Base-by-base conservation (phyloP, 2,329 filamentous ascomycete species). In the Colletotrichum sp. region DNA sequence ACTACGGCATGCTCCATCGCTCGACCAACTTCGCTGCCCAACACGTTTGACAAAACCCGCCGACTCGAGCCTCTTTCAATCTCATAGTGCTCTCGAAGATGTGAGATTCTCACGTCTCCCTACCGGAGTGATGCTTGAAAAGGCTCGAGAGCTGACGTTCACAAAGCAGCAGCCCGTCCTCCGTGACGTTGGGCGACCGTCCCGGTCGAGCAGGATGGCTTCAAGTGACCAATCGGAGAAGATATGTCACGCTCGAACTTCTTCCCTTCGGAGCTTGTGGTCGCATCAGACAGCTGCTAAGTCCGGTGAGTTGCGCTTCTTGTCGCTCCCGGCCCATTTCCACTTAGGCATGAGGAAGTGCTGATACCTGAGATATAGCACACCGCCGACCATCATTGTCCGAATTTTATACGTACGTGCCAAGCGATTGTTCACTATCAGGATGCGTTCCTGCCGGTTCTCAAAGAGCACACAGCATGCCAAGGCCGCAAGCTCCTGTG, bases 11-110 rank as follows among this genome's bases (percentile, higher is more conserved):
- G 72, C 66, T 68, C 72, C 72, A 67, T 77, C 57, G 39, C 61
- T 76, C 52, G 22, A 71, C n/a, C 66, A 63, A 71, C 75, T 67
- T 77, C 75, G 59, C 61, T n/a, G 67, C 68, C 67, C 32, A 64
- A 75, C n/a, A 29, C 52, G 52, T 62, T 55, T 57, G 27, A 30
- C 64, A 29, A 55, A 65, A 61, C 11, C 49, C 44, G 34, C 71
- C 32, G 69, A 57, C 30, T 55, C 55, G 74, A 22, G 49, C 8
- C 25, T 49, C 25, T 44, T 44, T 44, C 32, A 25, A 13, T 25
- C 34, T 63, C 34, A 27, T 19, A 30, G 30, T 29, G 27, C 63
- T 64, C 27, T 57, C 8, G 32, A 67, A 27, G 44, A 72, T 72
- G 73, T 68, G 52, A 63, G 44, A 68, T 64, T 34, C 39, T 55